Evolutionary conservation across 306 rosid genomes (phyloP).

Genomic region (Vicia faba): DNA sequence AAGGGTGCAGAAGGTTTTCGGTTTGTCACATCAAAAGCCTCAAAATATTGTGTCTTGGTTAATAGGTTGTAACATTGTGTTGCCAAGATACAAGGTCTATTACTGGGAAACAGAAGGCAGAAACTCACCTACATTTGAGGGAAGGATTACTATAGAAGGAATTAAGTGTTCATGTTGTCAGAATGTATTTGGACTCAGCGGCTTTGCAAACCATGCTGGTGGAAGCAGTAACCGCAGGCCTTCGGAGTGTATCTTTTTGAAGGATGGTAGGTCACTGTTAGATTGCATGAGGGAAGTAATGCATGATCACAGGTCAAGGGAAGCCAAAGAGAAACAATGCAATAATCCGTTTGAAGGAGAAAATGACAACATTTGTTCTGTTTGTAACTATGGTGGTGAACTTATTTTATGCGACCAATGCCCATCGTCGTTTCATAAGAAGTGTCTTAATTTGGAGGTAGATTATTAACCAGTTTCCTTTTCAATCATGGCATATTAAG

Average conservation of each 20-base stretch:
- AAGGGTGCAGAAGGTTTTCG: slow-evolving; percentile 61
- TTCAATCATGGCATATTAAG: slow-evolving; percentile 25
- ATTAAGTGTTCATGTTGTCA: slow-evolving; percentile 79
- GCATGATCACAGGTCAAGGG: slow-evolving; percentile 37
- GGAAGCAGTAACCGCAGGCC: slow-evolving; percentile 47
- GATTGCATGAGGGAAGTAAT: slow-evolving; percentile 62
- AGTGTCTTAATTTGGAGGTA: slow-evolving; percentile 79
- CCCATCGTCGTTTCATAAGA: slow-evolving; percentile 74
- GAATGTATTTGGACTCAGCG: slow-evolving; percentile 48
- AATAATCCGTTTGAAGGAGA: slow-evolving; percentile 38
- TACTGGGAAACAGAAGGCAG: slow-evolving; percentile 40
- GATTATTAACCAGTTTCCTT: slow-evolving; percentile 29
- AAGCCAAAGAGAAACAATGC: slow-evolving; percentile 12
- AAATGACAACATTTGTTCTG: slow-evolving; percentile 77
- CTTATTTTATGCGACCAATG: slow-evolving; percentile 81
- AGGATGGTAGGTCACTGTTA: slow-evolving; percentile 70
- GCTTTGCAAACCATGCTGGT: slow-evolving; percentile 64
- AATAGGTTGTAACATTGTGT: slow-evolving; percentile 58
- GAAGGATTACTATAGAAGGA: slow-evolving; percentile 68
- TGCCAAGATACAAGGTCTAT: slow-evolving; percentile 61
- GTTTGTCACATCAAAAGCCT: slow-evolving; percentile 52
- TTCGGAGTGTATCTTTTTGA: slow-evolving; percentile 58
- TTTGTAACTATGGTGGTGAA: slow-evolving; percentile 83
- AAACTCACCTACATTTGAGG: slow-evolving; percentile 38
- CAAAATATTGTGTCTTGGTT: slow-evolving; percentile 77